Evolutionary conservation across 352 stramenopile species (phyloP).

Genomic region (Phytophthora hibernalis): DNA sequence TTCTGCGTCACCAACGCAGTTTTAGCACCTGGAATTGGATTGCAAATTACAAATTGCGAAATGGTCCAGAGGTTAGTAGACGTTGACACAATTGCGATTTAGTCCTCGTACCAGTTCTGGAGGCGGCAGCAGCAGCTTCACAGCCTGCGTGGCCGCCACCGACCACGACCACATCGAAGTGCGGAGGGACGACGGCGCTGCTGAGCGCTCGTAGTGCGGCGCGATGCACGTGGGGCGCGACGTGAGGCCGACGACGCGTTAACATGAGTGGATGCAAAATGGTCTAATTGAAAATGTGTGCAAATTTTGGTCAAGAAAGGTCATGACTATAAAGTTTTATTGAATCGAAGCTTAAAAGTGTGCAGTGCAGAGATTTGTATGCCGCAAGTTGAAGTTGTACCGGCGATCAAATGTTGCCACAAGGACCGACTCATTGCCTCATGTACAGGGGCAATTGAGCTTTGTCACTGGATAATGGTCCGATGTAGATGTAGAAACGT

Average conservation of each 20-base stretch:
- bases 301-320: background rate
- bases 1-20: constrained; percentile 97
- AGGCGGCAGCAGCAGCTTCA: constrained; percentile 61
- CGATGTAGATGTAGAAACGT: too few species aligned
- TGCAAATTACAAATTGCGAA: constrained; percentile 10
- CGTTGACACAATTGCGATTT: background rate
- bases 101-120: constrained; percentile 46
- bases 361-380: constrained; percentile 11
- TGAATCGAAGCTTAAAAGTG: constrained; percentile 2
- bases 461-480: too few species aligned
- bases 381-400: constrained; percentile 16
- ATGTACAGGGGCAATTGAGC: too few species aligned
- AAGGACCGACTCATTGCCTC: too few species aligned
- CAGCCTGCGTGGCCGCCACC: constrained; percentile 68
- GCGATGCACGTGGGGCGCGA: constrained; percentile 14
- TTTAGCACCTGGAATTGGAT: constrained; percentile 87
- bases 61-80: background rate
- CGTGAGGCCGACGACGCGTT: constrained; percentile 16
- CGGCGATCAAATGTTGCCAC: too few species aligned
- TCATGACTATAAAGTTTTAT: background rate
- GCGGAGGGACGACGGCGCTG: constrained; percentile 11
- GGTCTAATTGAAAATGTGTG: background rate
- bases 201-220: constrained; percentile 26
- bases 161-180: constrained; percentile 69
- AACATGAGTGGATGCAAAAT: constrained; percentile 43